Base-by-base conservation (phyloP, 306 rosid genomes). In the Medicago arabica region DNA sequence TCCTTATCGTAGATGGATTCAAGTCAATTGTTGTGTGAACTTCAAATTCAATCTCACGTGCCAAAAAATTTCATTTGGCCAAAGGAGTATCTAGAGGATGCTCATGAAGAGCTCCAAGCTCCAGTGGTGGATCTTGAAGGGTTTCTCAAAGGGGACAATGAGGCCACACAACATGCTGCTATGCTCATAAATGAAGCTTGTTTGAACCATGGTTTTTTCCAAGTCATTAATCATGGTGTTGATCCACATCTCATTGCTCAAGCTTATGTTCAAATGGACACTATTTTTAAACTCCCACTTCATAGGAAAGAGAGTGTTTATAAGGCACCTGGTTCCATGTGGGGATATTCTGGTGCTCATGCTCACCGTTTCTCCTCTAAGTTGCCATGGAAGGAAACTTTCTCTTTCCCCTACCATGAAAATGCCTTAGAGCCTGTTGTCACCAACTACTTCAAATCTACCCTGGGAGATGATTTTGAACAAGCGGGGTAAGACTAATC, bases 381-480 rank as follows among this genome's bases (percentile, higher is more conserved):
- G 25, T 74, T 89, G 7, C 96, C 97, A 0, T 93, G 97, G 98
- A 93, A 91, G 82, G 97, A 93, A 77, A 88, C 98, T 21, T 71
- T 93, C 28, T 86, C 98, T 50, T 93, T 91, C 55, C 85, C 76
- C 1, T 88, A 78, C 49, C 74, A 67, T 68, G 68, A 83, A 9
- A 53, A 76, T 50, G 19, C 67, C n/a, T 14, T 55, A 0, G 46
- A 71, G 12, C 78, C 83, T 1, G 74, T 76, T 7, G 95, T 91
- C 13, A 66, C 50, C 2, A 80, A 86, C 70, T 87, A 81, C 83
- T 91, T 89, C 44, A 67, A 13, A 17, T 82, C 91, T 68, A 76
- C 66, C 16, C 44, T 86, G 21, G 97, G 95, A 3, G 16, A 78
- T 39, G 81, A 79, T 61, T 89, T 89, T 73, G 74, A 83, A 28